A percentile compares a stretch with the other conserved stretches of the same genome.
phyloP scores from a whole-genome alignment of 2,329 filamentous ascomycete species.

The Apiospora aurea region DNA sequence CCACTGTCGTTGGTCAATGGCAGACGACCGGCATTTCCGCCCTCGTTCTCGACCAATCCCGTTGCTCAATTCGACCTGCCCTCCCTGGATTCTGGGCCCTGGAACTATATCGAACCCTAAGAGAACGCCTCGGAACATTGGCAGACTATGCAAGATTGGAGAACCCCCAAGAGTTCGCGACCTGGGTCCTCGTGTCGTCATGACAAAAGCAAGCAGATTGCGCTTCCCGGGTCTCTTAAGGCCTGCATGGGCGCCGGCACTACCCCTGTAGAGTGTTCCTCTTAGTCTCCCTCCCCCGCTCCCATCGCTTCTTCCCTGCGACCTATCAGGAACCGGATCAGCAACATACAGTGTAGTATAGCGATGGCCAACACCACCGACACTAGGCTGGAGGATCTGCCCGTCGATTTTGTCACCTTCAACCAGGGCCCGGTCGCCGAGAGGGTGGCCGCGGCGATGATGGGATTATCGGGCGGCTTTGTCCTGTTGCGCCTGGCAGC shows the following conservation, averaged over 20 bases:
- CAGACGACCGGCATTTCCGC: not conserved
- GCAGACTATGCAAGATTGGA: not conserved
- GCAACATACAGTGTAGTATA: not conserved
- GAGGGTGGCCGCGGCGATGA: conserved; percentile 22
- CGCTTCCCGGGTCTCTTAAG: conserved; percentile 7
- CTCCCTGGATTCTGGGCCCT: not conserved
- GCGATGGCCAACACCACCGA: conserved; percentile 1
- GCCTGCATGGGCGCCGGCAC: not conserved
- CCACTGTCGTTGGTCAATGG: not conserved
- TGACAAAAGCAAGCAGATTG: not conserved
- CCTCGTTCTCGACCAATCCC: not conserved
- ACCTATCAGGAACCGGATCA: not conserved
- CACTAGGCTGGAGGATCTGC: conserved; percentile 13
- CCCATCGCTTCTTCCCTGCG: not conserved
- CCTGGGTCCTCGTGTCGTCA: conserved; percentile 8
- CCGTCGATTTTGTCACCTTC: conserved; percentile 16
- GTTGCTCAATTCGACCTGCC: not conserved
- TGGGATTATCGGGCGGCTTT: conserved; percentile 1
- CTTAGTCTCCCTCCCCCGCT: not conserved
- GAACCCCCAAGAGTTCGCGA: conserved; percentile 10
- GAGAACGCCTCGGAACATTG: conserved; percentile 13
- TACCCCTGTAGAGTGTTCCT: conserved; percentile 1
- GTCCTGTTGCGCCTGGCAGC: conserved; percentile 21
- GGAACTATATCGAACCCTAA: conserved; percentile 14
- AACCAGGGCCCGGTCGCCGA: conserved; percentile 22